A percentile compares a stretch with the other conserved stretches of the same genome.
Conservation (phyloP, 768 basidiomycete species). For the Lentinula boryana region DNA sequence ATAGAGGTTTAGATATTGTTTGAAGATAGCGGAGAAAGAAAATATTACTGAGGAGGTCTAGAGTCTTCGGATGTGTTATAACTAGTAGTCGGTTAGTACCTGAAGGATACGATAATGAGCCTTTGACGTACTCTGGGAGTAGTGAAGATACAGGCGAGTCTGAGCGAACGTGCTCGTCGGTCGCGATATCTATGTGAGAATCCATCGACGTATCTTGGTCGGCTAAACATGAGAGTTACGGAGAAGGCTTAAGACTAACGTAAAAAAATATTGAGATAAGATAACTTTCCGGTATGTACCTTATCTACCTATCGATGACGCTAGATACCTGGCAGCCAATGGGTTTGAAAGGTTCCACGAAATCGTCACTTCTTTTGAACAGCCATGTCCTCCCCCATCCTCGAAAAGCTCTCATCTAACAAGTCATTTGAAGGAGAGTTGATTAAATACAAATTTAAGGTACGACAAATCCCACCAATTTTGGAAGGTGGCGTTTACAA, state of each 20-base stretch:
- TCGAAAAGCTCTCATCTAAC: slow-evolving; percentile 72
- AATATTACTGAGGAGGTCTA: slow-evolving; percentile 3
- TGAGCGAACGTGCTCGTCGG: background rate
- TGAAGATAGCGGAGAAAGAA: background rate
- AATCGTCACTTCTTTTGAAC: background rate
- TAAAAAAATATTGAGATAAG: background rate
- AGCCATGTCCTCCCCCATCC: slow-evolving; percentile 13
- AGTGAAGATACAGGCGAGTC: slow-evolving; percentile 5
- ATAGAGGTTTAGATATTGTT: background rate
- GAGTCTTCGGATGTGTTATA: background rate
- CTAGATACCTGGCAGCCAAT: background rate
- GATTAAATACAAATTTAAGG: slow-evolving; percentile 85
- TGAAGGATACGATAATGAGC: background rate
- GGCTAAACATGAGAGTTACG: background rate
- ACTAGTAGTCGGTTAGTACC: background rate
- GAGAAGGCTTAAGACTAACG: background rate
- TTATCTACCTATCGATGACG: background rate
- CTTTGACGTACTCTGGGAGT: background rate
- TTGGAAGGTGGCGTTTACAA: background rate
- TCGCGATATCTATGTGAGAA: background rate
- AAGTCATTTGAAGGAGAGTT: slow-evolving; percentile 78
- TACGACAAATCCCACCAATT: slow-evolving; percentile 11
- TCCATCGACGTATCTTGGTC: background rate
- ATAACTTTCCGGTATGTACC: background rate
- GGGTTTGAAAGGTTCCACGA: background rate